Evolutionary conservation across 2,329 filamentous ascomycete genomes (phyloP), one percentile per base, ranked within the genome.

Genomic region (Metarhizium humberi): DNA sequence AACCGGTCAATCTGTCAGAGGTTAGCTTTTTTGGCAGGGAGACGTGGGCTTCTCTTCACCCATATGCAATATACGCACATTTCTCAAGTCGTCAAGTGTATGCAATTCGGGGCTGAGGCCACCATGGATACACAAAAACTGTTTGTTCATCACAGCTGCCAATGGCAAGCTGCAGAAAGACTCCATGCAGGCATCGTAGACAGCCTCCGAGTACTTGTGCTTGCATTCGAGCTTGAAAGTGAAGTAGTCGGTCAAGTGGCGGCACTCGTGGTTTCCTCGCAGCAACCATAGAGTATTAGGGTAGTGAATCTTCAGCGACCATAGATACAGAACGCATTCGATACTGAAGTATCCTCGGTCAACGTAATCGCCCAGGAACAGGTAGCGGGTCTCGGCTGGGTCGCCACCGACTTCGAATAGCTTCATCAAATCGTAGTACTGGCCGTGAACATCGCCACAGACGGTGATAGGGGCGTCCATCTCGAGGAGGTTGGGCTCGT

Each of bases 161-260:
- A 99, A 78, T 34, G 94, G 94, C 60, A 99, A 77, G 60, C 87
- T 81, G 76, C 94, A 99, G 80, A 99, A 99, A 0, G 94, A 95
- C 62, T 99, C 92, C 84, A 96, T 95, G 76, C 94, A 97, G 56
- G 94, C 92, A 67, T 99, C 92, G 71, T 99, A 99, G 57, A 99
- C 82, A 60, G 82, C 82, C 75, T 97, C 94, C 38, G 90, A 96
- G 75, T 99, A 99, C 74, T 99, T 99, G 82, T 99, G 94, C 78
- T 96, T 96, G 81, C 94, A 99, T 73, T 99, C 94, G 56, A 99
- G 85, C 80, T 99, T 97, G 80, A 99, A 99, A 58, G 94, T 99
- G 76, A 99, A 99, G 80, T 99, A 99, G 71, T 99, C 94, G 56
- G 94, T 99, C 80, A 99, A 81, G 77, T 99, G 94, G 67, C 94